Percentiles rank a stretch among this genome's conserved stretches.
Conservation (phyloP, 768 basidiomycete species). For the Omphalotus guepiniiformis region DNA sequence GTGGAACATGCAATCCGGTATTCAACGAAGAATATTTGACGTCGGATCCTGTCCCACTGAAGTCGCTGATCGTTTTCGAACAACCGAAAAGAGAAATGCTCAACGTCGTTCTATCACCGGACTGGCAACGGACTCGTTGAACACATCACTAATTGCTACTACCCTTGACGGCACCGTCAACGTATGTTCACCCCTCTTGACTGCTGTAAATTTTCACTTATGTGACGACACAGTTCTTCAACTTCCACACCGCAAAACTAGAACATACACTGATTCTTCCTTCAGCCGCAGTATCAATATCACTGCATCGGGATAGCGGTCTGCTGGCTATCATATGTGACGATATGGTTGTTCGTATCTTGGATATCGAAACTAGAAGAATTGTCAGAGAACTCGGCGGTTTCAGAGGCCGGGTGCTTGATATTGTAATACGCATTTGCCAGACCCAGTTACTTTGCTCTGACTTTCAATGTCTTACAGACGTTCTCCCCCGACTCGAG, state of each 20-base stretch:
- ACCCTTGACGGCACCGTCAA: conserved; percentile 89
- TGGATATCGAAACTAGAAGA: conserved; percentile 88
- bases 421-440: conserved; percentile 66
- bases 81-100: conserved; percentile 34
- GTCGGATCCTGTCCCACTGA: conserved; percentile 62
- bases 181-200: conserved; percentile 40
- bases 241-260: conserved; percentile 84
- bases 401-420: conserved; percentile 80
- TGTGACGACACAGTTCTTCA: conserved; percentile 71
- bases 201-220: neutral
- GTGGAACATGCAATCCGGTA: conserved; percentile 98
- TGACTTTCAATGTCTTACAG: conserved; percentile 34
- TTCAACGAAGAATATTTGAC: conserved; percentile 72
- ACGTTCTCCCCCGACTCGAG: conserved; percentile 93
- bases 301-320: conserved; percentile 80
- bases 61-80: conserved; percentile 39
- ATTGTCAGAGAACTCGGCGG: conserved; percentile 88
- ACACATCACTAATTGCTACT: conserved; percentile 73
- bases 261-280: conserved; percentile 64
- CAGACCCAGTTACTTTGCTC: neutral
- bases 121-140: conserved; percentile 80
- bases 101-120: conserved; percentile 68
- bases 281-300: conserved; percentile 64
- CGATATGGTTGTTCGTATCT: conserved; percentile 76
- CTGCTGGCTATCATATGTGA: conserved; percentile 82